These are phyloP conservation scores for Pythium apleroticum DNA, from an alignment of 352 stramenopile genomes.

Conservation along the genomic window DNA sequence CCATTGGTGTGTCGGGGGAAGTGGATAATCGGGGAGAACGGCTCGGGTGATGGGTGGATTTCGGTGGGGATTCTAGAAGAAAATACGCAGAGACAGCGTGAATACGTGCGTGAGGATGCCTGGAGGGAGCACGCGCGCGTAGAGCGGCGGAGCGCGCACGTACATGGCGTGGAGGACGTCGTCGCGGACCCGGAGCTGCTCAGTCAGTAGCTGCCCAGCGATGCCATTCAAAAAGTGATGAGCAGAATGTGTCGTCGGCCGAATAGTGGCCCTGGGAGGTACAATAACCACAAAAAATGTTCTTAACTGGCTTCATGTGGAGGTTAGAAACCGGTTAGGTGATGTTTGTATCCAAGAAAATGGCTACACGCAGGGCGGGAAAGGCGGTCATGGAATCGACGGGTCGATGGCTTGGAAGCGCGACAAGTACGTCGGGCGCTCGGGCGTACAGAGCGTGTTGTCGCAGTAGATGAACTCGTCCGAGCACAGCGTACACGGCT, in stretches of 20 bases:
- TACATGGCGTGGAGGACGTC: slow-evolving; percentile 2
- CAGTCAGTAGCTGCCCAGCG: slow-evolving; percentile 1
- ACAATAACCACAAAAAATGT: background rate
- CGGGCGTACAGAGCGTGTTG: slow-evolving; percentile 22
- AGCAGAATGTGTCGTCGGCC: background rate
- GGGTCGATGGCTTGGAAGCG: slow-evolving; percentile 8
- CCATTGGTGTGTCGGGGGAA: slow-evolving; percentile 22
- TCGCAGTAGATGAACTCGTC: slow-evolving; percentile 16
- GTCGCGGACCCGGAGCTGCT: background rate
- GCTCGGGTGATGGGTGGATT: background rate
- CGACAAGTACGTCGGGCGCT: slow-evolving; percentile 16
- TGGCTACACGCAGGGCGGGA: slow-evolving; percentile 10
- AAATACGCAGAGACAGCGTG: background rate
- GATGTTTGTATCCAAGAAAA: background rate
- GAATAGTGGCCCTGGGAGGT: background rate
- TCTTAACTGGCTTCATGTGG: slow-evolving; percentile 5
- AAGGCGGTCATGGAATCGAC: slow-evolving; percentile 7
- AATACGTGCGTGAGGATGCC: background rate
- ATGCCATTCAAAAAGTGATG: slow-evolving; percentile 24
- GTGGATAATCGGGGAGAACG: background rate
- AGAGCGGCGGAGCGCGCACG: background rate
- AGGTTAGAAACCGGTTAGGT: slow-evolving; percentile 1
- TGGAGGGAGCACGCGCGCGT: background rate
- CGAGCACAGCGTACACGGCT: slow-evolving; percentile 16
- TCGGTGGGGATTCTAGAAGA: background rate